Percentiles rank a stretch among this genome's conserved stretches.
These are phyloP conservation scores for Claviceps monticola DNA, from an alignment of 2,329 filamentous ascomycete species.

Conservation along the genomic window DNA sequence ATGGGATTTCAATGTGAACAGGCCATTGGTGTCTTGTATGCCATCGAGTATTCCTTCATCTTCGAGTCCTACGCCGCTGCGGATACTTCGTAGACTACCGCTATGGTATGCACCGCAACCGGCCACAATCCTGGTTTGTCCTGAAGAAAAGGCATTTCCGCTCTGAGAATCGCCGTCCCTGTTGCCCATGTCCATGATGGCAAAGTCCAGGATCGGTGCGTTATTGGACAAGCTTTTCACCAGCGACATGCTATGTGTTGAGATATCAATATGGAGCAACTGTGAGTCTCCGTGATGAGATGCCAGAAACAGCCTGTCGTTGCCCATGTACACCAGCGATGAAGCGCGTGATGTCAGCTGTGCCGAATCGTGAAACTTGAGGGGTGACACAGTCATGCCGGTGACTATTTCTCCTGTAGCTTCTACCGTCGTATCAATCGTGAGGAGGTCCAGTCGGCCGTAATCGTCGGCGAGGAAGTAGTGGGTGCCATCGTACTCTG, in stretches of 20 bases:
- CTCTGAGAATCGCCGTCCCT: slow-evolving; percentile 59
- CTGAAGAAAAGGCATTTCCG: slow-evolving; percentile 84
- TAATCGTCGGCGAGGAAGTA: slow-evolving; percentile 92
- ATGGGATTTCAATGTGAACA: slow-evolving; percentile 53
- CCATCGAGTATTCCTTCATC: slow-evolving; percentile 73
- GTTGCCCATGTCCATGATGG: slow-evolving; percentile 91
- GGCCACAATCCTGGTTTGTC: slow-evolving; percentile 84
- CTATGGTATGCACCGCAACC: slow-evolving; percentile 84
- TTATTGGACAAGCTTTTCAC: slow-evolving; percentile 64
- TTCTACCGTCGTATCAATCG: slow-evolving; percentile 55
- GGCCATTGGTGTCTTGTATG: slow-evolving; percentile 56
- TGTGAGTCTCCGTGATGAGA: slow-evolving; percentile 92
- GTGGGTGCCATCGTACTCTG: slow-evolving; percentile 62
- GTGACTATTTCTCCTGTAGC: slow-evolving; percentile 53
- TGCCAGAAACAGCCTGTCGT: slow-evolving; percentile 66
- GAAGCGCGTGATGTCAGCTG: slow-evolving; percentile 57
- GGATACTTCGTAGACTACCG: slow-evolving; percentile 75
- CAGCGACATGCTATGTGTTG: slow-evolving; percentile 38
- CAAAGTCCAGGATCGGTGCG: slow-evolving; percentile 83
- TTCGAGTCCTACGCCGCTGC: slow-evolving; percentile 86
- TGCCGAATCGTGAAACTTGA: slow-evolving; percentile 16
- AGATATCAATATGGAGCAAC: slow-evolving; percentile 46
- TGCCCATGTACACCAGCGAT: slow-evolving; percentile 62
- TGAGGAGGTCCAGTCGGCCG: slow-evolving; percentile 71
- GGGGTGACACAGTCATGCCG: slow-evolving; percentile 51